Evolutionary conservation across 768 basidiomycete species (phyloP).

Genomic region (Zangia roseola): DNA sequence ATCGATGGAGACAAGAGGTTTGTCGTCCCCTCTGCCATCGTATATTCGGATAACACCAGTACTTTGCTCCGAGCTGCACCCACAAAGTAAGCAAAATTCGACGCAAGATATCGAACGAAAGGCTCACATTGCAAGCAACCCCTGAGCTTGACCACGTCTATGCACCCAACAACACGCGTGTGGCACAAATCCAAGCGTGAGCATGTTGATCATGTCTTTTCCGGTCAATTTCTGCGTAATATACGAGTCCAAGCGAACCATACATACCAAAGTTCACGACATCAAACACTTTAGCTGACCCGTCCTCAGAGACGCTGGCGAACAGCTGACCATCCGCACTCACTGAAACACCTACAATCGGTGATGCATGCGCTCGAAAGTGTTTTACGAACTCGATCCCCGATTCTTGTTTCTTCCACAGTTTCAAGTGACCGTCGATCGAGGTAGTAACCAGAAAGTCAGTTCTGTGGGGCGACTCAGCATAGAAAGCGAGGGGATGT

Average conservation of each 20-base stretch:
- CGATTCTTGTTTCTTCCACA: slow-evolving; percentile 98
- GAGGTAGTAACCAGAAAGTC: slow-evolving; percentile 95
- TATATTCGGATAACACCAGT: slow-evolving; percentile 82
- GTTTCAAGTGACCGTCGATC: slow-evolving; percentile 89
- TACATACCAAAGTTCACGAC: slow-evolving; percentile 93
- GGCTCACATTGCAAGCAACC: slow-evolving; percentile 84
- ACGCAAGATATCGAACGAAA: slow-evolving; percentile 22
- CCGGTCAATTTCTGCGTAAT: neutral
- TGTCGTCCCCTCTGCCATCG: slow-evolving; percentile 85
- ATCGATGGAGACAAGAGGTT: slow-evolving; percentile 71
- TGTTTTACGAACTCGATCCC: slow-evolving; percentile 99
- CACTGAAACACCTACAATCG: slow-evolving; percentile 76
- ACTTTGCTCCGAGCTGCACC: slow-evolving; percentile 69
- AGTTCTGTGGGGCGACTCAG: slow-evolving; percentile 54
- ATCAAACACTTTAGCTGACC: slow-evolving; percentile 93
- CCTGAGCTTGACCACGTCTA: slow-evolving; percentile 80
- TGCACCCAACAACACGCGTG: slow-evolving; percentile 96
- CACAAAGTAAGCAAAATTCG: slow-evolving; percentile 14
- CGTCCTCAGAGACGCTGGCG: slow-evolving; percentile 89
- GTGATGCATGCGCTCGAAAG: slow-evolving; percentile 86
- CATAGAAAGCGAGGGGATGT: neutral
- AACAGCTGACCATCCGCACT: slow-evolving; percentile 91
- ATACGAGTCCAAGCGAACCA: neutral
- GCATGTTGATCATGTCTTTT: slow-evolving; percentile 97
- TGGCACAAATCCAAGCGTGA: slow-evolving; percentile 84